A percentile compares a stretch with the other conserved stretches of the same genome.
phyloP scores from a whole-genome alignment of 1,284 basidiomycete species.

The Pseudozyma sp. region DNA sequence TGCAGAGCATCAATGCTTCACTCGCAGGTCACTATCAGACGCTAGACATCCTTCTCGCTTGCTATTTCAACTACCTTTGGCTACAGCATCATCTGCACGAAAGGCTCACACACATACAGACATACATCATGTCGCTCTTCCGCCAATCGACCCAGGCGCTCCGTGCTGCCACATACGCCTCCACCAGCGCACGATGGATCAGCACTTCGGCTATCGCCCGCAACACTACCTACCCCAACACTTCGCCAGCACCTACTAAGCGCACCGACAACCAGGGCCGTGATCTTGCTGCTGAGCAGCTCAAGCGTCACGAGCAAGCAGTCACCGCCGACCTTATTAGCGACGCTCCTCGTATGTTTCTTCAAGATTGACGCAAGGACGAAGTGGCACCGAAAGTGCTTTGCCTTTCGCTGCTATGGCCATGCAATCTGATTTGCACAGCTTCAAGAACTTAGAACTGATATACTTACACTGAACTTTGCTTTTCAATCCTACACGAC shows the following conservation, averaged over 20 bases:
- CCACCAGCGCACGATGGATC: slow-evolving; percentile 43
- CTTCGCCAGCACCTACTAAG: slow-evolving; percentile 36
- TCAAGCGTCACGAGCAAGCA: slow-evolving; percentile 44
- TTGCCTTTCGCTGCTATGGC: neutral
- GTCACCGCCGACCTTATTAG: slow-evolving; percentile 55
- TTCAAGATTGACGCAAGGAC: neutral
- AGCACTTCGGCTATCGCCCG: slow-evolving; percentile 35
- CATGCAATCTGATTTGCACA: neutral
- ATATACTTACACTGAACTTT: neutral
- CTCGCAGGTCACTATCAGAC: neutral
- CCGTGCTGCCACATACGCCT: slow-evolving; percentile 32
- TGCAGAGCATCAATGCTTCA: slow-evolving; percentile 1
- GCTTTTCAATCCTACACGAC: neutral
- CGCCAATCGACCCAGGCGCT: slow-evolving; percentile 46
- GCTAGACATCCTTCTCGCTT: neutral
- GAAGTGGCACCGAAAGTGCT: neutral
- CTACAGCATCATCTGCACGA: slow-evolving; percentile 4
- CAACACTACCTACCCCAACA: slow-evolving; percentile 40
- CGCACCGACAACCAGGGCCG: slow-evolving; percentile 39
- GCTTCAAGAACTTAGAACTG: neutral
- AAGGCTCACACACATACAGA: slow-evolving; percentile 12
- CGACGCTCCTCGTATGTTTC: slow-evolving; percentile 56
- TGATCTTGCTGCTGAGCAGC: slow-evolving; percentile 57
- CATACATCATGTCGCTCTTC: slow-evolving; percentile 32
- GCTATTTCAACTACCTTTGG: neutral